Evolutionary conservation across 2,329 filamentous ascomycete genomes (phyloP).

Genomic region (Fusarium acutatum): DNA sequence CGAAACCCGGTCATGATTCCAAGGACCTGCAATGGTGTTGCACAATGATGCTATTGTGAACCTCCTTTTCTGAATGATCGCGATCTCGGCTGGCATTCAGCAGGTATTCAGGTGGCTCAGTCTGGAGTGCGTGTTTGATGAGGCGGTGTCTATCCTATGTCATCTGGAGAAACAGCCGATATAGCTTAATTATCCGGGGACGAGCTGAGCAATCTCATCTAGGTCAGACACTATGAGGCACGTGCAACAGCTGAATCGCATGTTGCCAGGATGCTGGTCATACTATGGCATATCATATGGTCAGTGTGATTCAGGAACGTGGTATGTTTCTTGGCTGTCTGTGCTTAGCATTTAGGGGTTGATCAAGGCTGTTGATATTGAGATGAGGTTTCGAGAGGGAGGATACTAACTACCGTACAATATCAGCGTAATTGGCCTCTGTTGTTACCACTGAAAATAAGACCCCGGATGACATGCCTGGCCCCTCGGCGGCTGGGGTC

Average conservation of each 20-base stretch:
- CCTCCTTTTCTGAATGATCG: slow-evolving; percentile 8
- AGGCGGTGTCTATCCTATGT: slow-evolving; percentile 13
- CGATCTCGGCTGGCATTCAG: slow-evolving; percentile 2
- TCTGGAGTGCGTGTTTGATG: background rate
- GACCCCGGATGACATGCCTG: background rate
- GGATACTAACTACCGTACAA: background rate
- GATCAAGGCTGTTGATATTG: background rate
- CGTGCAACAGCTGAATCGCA: slow-evolving; percentile 39
- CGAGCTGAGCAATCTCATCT: slow-evolving; percentile 20
- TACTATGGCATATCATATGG: slow-evolving; percentile 27
- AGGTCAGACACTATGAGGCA: slow-evolving; percentile 28
- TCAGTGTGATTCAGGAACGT: slow-evolving; percentile 2
- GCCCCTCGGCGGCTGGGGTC: slow-evolving; percentile 22
- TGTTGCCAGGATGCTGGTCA: slow-evolving; percentile 33
- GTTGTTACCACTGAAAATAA: background rate
- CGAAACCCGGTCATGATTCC: background rate
- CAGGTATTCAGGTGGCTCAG: background rate
- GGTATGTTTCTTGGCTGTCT: slow-evolving; percentile 3
- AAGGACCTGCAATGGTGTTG: background rate
- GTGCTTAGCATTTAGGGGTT: slow-evolving; percentile 8
- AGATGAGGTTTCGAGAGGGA: background rate
- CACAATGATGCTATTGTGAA: background rate
- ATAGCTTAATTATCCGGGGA: slow-evolving; percentile 25
- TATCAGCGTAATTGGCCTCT: background rate
- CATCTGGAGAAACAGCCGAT: slow-evolving; percentile 1